Base-by-base conservation (phyloP, 306 rosid genomes). In the Myrica gale region DNA sequence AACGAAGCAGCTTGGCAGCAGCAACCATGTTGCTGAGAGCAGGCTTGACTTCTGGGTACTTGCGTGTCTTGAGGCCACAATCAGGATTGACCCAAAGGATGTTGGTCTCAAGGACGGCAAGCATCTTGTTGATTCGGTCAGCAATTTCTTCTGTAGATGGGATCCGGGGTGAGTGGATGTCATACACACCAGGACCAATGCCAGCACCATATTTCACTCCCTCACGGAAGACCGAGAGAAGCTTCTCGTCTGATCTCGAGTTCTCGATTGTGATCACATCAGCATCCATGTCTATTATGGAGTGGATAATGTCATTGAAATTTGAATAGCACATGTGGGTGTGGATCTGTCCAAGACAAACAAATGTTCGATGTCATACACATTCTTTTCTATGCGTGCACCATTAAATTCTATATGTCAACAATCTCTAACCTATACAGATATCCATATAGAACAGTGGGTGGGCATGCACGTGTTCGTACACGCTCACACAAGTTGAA, bases 261-360 rank as follows among this genome's bases (percentile, higher is more conserved):
- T 92, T 92, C 91, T 92, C 98, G 0, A 92, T 90, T 48, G 98
- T 92, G 82, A 90, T 90, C 76, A 92, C 92, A 65, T 92, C 96
- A 0, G 98, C 94, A 84, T 92, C 98, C 98, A 92, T 90, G 80
- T 90, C 88, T 37, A 92, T 89, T 68, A 92, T 89, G 3, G 97
- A 90, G 88, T 83, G 93, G 77, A 92, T 92, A 82, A 92, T 90
- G 73, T 90, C 96, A 23, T 86, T 92, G 89, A 92, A 90, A 78
- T 92, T 89, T 20, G 97, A 90, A 88, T 92, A 90, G 81, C 96
- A 92, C 97, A 92, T 90, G 76, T 92, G 97, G 52, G 97, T 92
- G 84, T 92, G 97, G 77, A 90, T 86, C 97, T 92, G 93, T 48
- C 44, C 66, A 85, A 71, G 46, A 45, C 12, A 71, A 19, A 39